Evolutionary conservation across 148 eudicot species (phyloP).

Genomic region (Amaranthus palmeri): DNA sequence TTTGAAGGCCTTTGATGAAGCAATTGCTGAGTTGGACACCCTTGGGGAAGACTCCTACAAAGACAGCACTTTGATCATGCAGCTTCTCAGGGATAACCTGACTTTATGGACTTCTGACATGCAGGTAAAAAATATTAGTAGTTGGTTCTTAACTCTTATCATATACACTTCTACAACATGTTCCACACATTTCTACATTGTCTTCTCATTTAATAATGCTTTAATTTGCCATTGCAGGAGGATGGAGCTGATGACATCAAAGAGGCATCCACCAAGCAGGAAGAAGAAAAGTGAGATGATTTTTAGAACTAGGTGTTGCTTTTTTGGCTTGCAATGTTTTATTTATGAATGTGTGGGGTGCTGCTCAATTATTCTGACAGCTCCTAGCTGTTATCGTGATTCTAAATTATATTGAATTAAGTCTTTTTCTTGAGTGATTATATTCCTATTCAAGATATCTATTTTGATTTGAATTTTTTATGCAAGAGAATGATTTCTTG

Average conservation of each 20-base stretch:
- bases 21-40: conserved; percentile 62
- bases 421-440: background rate
- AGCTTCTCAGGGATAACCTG: conserved; percentile 59
- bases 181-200: background rate
- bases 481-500: background rate
- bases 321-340: conserved; percentile 13
- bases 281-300: conserved; percentile 24
- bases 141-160: background rate
- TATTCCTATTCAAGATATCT: background rate
- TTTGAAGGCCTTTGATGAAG: conserved; percentile 57
- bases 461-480: background rate
- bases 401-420: conserved; percentile 20
- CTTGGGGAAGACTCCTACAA: conserved; percentile 69
- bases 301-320: conserved; percentile 19
- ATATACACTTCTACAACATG: background rate
- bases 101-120: conserved; percentile 66
- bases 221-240: conserved; percentile 16
- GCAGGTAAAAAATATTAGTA: conserved; percentile 27
- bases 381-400: conserved; percentile 24
- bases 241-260: conserved; percentile 38
- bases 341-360: conserved; percentile 15
- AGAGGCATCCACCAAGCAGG: conserved; percentile 32
- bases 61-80: conserved; percentile 66
- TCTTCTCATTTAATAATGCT: background rate
- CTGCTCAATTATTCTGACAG: conserved; percentile 23